phyloP scores from a whole-genome alignment of 1,139 yeast genomes.

The Nakaseomyces kungkrabaensis region DNA sequence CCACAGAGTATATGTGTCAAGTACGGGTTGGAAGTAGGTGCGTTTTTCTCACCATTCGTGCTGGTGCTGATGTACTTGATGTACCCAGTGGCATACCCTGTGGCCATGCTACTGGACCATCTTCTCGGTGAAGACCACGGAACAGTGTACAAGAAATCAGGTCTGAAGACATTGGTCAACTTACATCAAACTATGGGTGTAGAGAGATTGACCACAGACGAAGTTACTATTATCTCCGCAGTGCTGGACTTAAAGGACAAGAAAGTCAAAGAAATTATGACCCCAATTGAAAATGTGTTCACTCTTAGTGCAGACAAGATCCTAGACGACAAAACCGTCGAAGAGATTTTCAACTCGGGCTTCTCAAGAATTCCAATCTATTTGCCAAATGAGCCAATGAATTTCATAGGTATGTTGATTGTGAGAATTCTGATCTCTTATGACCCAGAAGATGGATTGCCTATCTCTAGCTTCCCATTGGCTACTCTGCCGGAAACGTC shows the following conservation, averaged over 20 bases:
- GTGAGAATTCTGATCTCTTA: slow-evolving; percentile 88
- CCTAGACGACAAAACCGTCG: slow-evolving; percentile 76
- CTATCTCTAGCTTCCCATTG: slow-evolving; percentile 86
- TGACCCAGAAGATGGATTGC: slow-evolving; percentile 92
- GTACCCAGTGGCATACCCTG: slow-evolving; percentile 92
- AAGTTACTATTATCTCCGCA: slow-evolving; percentile 90
- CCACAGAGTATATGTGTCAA: slow-evolving; percentile 92
- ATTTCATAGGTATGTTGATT: slow-evolving; percentile 89
- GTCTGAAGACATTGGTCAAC: slow-evolving; percentile 86
- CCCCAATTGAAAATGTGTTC: slow-evolving; percentile 84
- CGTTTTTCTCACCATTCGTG: slow-evolving; percentile 85
- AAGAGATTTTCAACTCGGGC: slow-evolving; percentile 86
- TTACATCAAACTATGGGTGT: slow-evolving; percentile 93
- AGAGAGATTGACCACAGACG: slow-evolving; percentile 85
- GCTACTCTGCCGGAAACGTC: slow-evolving; percentile 95
- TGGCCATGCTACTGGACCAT: slow-evolving; percentile 69
- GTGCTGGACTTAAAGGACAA: slow-evolving; percentile 91
- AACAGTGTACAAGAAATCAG: slow-evolving; percentile 84
- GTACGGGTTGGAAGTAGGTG: slow-evolving; percentile 86
- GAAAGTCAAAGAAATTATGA: slow-evolving; percentile 79
- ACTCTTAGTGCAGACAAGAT: slow-evolving; percentile 80
- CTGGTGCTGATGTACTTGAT: slow-evolving; percentile 71
- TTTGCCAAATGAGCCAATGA: slow-evolving; percentile 77
- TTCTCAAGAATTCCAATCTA: slow-evolving; percentile 95
- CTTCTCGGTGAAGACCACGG: slow-evolving; percentile 94